These are phyloP conservation scores for Blastobotrys serpentis DNA, from an alignment of 1,139 yeast genomes.

Conservation along the genomic window DNA sequence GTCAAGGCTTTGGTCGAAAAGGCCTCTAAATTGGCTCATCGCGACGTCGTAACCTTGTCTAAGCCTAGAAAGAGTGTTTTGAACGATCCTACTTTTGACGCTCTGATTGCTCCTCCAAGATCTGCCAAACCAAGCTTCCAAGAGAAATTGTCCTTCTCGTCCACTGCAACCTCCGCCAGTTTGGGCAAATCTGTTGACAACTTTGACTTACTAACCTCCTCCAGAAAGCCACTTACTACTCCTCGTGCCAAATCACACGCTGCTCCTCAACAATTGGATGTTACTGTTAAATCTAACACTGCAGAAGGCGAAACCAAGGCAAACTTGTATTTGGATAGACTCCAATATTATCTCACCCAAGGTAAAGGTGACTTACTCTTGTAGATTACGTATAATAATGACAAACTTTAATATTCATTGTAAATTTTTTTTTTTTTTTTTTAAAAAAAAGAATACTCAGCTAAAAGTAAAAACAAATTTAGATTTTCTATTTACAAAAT, in stretches of 20 bases:
- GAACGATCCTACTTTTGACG: slow-evolving; percentile 69
- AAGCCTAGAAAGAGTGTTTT: slow-evolving; percentile 45
- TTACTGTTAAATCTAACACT: slow-evolving; percentile 51
- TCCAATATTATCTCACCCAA: slow-evolving; percentile 31
- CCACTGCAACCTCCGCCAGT: slow-evolving; percentile 26
- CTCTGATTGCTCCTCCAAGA: slow-evolving; percentile 47
- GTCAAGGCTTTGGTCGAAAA: slow-evolving; percentile 37
- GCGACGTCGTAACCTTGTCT: slow-evolving; percentile 43
- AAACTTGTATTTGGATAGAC: slow-evolving; percentile 37
- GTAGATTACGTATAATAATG: slow-evolving; percentile 9
- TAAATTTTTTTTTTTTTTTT: not conserved
- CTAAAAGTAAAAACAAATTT: too few species aligned
- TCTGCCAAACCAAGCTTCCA: slow-evolving; percentile 48
- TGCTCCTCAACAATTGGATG: slow-evolving; percentile 36
- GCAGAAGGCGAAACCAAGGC: slow-evolving; percentile 49
- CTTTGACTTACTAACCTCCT: slow-evolving; percentile 44
- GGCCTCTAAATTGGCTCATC: slow-evolving; percentile 43
- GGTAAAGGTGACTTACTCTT: slow-evolving; percentile 31
- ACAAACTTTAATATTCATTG: not conserved
- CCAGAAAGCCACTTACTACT: slow-evolving; percentile 25
- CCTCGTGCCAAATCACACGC: slow-evolving; percentile 28
- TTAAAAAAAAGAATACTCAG: not conserved
- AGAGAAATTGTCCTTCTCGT: slow-evolving; percentile 53
- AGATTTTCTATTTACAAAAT: too few species aligned
- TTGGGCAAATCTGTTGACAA: slow-evolving; percentile 42